Percentiles rank a stretch among this genome's conserved stretches.
phyloP scores from a whole-genome alignment of 73 alveolate species.

The Strombidium stylifer region DNA sequence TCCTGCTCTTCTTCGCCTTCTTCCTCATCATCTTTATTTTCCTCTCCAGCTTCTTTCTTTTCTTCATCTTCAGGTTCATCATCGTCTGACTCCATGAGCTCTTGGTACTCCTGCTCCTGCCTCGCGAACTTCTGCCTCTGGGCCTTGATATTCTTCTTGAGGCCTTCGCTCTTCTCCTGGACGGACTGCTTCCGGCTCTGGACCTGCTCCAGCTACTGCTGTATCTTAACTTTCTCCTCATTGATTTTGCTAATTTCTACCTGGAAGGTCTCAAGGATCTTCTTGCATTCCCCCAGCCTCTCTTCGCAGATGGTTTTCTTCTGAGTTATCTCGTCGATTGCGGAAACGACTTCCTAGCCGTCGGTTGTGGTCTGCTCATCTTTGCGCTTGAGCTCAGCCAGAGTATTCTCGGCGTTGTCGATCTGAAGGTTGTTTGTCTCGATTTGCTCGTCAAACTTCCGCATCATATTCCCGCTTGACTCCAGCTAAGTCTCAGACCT shows the following conservation, averaged over 20 bases:
- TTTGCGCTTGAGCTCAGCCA: constrained; percentile 24
- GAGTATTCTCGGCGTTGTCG: constrained; percentile 29
- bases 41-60: constrained; percentile 54
- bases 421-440: constrained; percentile 47
- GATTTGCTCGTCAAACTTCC: constrained; percentile 27
- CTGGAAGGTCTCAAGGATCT: constrained; percentile 23
- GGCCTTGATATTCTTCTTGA: constrained; percentile 37
- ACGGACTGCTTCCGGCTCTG: neutral
- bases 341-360: constrained; percentile 52
- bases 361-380: constrained; percentile 30
- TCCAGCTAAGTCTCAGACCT: constrained; percentile 42
- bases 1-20: constrained; percentile 48
- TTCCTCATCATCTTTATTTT: constrained; percentile 51
- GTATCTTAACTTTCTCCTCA: constrained; percentile 41
- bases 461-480: constrained; percentile 37
- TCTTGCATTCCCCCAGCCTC: constrained; percentile 34
- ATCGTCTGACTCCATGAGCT: constrained; percentile 9
- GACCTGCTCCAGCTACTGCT: constrained; percentile 30
- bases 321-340: constrained; percentile 52
- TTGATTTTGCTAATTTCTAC: constrained; percentile 27
- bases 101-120: constrained; percentile 48
- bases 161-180: constrained; percentile 20
- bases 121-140: constrained; percentile 47
- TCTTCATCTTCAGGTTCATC: constrained; percentile 26
- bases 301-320: constrained; percentile 33